These are phyloP conservation scores for Geotrichum citri-aurantii DNA, from an alignment of 1,139 yeast species.

Conservation along the genomic window DNA sequence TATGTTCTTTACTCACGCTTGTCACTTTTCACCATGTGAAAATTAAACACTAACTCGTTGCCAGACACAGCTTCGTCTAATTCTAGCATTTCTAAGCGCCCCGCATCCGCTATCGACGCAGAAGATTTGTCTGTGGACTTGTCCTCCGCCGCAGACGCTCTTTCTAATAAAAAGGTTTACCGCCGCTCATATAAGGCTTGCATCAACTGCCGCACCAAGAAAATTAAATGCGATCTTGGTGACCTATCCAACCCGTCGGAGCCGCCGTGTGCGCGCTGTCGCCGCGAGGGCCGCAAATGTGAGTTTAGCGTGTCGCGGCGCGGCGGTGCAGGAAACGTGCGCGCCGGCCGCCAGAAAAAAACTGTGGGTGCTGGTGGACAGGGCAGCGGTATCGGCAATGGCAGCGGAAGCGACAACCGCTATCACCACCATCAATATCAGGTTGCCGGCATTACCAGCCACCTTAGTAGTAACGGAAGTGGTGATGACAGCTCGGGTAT, in stretches of 20 bases:
- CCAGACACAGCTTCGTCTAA: background rate
- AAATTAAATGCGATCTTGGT: constrained; percentile 81
- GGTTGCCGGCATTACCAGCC: background rate
- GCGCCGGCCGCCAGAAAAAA: constrained; percentile 35
- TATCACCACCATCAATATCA: background rate
- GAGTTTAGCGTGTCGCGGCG: constrained; percentile 62
- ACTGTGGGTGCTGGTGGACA: background rate
- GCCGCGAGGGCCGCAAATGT: constrained; percentile 75
- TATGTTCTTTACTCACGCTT: background rate
- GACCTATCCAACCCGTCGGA: constrained; percentile 64
- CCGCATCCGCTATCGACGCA: background rate
- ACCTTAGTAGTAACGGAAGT: background rate
- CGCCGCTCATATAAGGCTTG: constrained; percentile 77
- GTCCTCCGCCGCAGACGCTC: background rate
- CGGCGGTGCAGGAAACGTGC: constrained; percentile 49
- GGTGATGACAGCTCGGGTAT: background rate
- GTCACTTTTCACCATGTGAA: background rate
- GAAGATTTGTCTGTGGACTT: background rate
- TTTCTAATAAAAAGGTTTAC: constrained; percentile 29
- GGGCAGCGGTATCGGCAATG: constrained; percentile 3
- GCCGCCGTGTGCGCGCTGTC: constrained; percentile 83
- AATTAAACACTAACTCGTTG: background rate
- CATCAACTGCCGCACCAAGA: constrained; percentile 71
- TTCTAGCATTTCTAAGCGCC: background rate
- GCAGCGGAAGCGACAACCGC: constrained; percentile 1